A percentile compares a stretch with the other conserved stretches of the same genome.
Conservation (phyloP, 192 early-diverging fungal genomes). For the Backusella liffmaniae region DNA sequence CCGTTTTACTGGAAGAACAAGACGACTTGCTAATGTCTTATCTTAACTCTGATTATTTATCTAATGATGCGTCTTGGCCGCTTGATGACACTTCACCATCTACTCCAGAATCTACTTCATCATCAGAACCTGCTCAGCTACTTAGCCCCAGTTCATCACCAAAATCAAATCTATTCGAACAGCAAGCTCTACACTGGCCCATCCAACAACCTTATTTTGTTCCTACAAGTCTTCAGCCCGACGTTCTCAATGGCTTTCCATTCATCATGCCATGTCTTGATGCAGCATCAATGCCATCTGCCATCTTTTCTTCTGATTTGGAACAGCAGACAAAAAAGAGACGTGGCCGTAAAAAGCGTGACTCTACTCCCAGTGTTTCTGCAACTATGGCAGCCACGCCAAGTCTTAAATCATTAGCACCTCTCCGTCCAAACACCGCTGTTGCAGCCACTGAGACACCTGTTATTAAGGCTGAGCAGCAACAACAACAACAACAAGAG, state of each 20-base stretch:
- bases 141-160: background rate
- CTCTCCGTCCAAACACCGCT: background rate
- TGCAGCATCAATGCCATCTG: background rate
- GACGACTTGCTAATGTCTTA: slow-evolving; percentile 33
- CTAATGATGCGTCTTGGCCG: background rate
- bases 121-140: background rate
- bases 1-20: slow-evolving; percentile 24
- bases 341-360: slow-evolving; percentile 26
- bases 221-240: background rate
- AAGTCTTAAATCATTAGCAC: slow-evolving; percentile 3
- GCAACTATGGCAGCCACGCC: background rate
- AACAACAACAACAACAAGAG: background rate
- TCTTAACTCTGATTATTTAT: slow-evolving; percentile 31
- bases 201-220: background rate
- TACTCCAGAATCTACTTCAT: slow-evolving; percentile 9
- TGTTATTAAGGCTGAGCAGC: background rate
- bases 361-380: background rate
- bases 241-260: background rate
- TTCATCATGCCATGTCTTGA: slow-evolving; percentile 6
- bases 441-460: background rate
- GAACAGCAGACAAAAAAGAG: slow-evolving; percentile 16
- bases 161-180: background rate
- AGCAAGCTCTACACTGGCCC: background rate
- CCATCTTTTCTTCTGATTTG: slow-evolving; percentile 14
- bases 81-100: slow-evolving; percentile 1